Conservation (phyloP, 805 yeast genomes). For the Zygosaccharomyces kombuchaensis region DNA sequence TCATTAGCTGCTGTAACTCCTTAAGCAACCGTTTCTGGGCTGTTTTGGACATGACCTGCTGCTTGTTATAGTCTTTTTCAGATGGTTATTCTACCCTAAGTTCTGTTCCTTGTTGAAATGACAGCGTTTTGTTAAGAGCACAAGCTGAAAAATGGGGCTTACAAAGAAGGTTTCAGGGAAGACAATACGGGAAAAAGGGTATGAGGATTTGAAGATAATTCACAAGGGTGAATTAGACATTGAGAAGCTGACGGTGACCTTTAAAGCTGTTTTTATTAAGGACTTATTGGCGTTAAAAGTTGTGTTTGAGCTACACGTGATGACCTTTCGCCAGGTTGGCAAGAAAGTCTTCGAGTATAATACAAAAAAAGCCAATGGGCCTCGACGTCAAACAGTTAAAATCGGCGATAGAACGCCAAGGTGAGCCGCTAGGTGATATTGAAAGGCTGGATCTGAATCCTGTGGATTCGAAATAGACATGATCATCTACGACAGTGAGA, state of each 20-base stretch:
- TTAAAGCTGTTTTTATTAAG: background rate
- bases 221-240: background rate
- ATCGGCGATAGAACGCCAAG: background rate
- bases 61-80: background rate
- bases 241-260: background rate
- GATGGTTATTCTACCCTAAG: background rate
- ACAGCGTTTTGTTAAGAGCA: background rate
- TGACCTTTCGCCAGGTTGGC: background rate
- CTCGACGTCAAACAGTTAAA: background rate
- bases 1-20: constrained; percentile 80
- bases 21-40: constrained; percentile 85
- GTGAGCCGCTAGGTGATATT: constrained; percentile 2
- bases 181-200: background rate
- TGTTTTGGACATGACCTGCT: constrained; percentile 40
- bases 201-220: background rate
- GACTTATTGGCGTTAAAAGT: no score
- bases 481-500: constrained; percentile 75
- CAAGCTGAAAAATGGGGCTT: background rate
- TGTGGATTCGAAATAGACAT: constrained; percentile 34
- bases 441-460: constrained; percentile 13
- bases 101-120: background rate
- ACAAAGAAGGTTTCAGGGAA: background rate
- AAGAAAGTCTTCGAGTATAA: background rate
- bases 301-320: background rate
- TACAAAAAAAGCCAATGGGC: background rate